phyloP scores from a whole-genome alignment of 1,139 yeast species.

The Nakaseomyces delphensis region DNA sequence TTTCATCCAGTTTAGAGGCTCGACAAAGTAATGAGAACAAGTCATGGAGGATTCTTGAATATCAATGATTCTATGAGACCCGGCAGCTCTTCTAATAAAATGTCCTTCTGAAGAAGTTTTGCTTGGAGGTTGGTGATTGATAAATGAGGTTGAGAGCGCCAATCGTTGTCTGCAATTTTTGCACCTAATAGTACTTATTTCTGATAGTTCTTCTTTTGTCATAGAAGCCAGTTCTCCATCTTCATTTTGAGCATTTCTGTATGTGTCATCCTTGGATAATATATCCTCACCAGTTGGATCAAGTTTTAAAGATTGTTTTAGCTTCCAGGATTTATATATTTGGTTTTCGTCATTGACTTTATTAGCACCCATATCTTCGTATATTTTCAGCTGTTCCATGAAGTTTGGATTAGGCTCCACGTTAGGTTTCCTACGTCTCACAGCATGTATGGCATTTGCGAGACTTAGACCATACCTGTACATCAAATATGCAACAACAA shows the following conservation, averaged over 20 bases:
- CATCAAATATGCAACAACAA: constrained; percentile 74
- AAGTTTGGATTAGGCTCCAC: constrained; percentile 78
- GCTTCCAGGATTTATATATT: constrained; percentile 45
- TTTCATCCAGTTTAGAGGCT: constrained; percentile 90
- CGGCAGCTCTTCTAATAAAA: constrained; percentile 53
- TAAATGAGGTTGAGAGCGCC: constrained; percentile 39
- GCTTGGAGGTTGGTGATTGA: constrained; percentile 54
- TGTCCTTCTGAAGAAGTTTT: constrained; percentile 52
- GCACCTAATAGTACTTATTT: constrained; percentile 46
- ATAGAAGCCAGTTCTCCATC: constrained; percentile 22
- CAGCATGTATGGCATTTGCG: constrained; percentile 61
- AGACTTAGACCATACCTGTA: constrained; percentile 51
- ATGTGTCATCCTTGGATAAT: constrained; percentile 30
- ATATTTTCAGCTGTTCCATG: constrained; percentile 58
- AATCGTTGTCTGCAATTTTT: constrained; percentile 58
- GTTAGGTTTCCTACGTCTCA: constrained; percentile 48
- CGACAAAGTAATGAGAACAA: constrained; percentile 82
- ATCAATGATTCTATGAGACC: constrained; percentile 49
- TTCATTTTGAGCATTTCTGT: constrained; percentile 21
- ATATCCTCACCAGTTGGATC: constrained; percentile 33
- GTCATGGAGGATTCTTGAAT: constrained; percentile 45
- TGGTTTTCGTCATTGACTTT: constrained; percentile 32
- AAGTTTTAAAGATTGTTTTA: constrained; percentile 33
- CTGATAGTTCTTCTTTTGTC: constrained; percentile 20
- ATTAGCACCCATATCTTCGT: constrained; percentile 40